Conservation (phyloP, 208 protist species). For the Acanthamoeba castellanii region DNA sequence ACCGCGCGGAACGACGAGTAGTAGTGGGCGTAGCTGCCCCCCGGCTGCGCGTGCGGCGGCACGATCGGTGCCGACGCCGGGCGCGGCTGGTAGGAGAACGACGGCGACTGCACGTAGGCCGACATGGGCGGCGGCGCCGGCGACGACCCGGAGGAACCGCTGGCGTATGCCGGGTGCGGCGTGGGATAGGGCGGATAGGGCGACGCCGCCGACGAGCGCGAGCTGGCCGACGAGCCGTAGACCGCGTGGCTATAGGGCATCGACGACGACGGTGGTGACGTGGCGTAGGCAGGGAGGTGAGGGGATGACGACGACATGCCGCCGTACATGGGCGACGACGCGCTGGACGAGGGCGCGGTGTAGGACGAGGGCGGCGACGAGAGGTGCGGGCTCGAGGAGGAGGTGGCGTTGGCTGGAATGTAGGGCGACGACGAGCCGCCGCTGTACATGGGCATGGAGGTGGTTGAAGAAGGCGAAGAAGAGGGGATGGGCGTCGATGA, state of each 20-base stretch:
- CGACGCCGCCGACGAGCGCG: too few relatives aligned
- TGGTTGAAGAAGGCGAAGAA: too few relatives aligned
- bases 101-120: not conserved
- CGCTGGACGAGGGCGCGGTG: not conserved
- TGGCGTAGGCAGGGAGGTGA: too few relatives aligned
- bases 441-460: too few relatives aligned
- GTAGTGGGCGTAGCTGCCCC: not conserved
- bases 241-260: not conserved
- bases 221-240: too few relatives aligned
- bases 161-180: too few relatives aligned
- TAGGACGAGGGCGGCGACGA: not conserved
- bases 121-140: too few relatives aligned
- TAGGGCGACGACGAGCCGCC: not conserved
- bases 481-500: too few relatives aligned
- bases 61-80: not conserved
- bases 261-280: not conserved
- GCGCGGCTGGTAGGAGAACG: not conserved
- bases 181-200: too few relatives aligned
- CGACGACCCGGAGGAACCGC: too few relatives aligned
- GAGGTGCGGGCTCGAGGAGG: not conserved
- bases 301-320: not conserved
- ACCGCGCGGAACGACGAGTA: not conserved
- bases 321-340: too few relatives aligned
- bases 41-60: not conserved
- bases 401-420: not conserved